phyloP scores from a whole-genome alignment of 148 eudicot genomes.

The Camellia sinensis region DNA sequence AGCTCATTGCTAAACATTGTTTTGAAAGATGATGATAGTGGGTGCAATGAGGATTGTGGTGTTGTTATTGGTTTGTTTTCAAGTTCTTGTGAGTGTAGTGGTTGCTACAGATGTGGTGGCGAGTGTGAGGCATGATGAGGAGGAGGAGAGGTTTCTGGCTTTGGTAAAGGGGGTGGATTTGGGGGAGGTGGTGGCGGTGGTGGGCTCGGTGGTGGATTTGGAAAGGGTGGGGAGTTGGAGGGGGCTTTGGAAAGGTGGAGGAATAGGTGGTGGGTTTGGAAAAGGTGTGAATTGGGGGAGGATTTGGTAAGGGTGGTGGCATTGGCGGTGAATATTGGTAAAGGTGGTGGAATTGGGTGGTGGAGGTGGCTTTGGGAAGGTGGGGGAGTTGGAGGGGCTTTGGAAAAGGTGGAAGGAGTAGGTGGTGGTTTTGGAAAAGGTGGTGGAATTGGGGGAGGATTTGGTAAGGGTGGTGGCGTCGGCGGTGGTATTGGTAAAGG shows the following conservation, averaged over 20 bases:
- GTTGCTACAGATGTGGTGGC: background rate
- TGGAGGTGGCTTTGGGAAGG: conserved; percentile 6
- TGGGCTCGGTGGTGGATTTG: conserved; percentile 3
- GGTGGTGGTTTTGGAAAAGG: conserved; percentile 9
- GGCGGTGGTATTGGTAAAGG: conserved; percentile 20
- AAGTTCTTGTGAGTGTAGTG: background rate
- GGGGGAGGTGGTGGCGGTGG: conserved; percentile 1
- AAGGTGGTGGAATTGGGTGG: conserved; percentile 17
- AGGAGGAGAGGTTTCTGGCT: conserved; percentile 1
- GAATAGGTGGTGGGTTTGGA: background rate
- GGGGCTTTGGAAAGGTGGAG: background rate
- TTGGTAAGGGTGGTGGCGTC: conserved; percentile 12
- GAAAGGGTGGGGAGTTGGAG: background rate
- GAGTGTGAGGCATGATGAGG: background rate
- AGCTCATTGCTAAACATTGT: background rate
- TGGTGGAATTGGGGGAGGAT: conserved; percentile 10
- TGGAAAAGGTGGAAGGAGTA: conserved; percentile 9
- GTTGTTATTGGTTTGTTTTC: conserved; percentile 5
- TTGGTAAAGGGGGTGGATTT: conserved; percentile 14
- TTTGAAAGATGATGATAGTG: too few species aligned
- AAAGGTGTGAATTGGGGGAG: background rate
- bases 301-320: background rate
- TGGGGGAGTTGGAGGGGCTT: conserved; percentile 9
- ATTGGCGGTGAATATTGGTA: conserved; percentile 5
- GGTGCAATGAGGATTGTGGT: background rate